Conservation (phyloP, 2,329 filamentous ascomycete species). For the Trichoderma pleuroti region DNA sequence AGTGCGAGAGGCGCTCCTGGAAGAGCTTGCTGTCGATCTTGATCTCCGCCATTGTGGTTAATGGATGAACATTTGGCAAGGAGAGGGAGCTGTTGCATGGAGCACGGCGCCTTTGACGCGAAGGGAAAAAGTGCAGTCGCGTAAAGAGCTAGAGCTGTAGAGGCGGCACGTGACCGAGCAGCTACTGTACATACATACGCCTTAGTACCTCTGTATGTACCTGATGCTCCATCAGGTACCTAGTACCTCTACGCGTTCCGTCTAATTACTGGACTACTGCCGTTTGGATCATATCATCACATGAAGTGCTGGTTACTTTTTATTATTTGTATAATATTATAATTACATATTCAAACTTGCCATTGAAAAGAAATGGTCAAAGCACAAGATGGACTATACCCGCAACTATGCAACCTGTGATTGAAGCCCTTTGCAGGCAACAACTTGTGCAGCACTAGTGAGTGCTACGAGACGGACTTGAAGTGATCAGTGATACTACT, state of each 20-base stretch:
- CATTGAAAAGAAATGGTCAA: neutral
- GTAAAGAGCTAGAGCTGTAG: conserved; percentile 34
- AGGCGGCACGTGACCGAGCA: conserved; percentile 4
- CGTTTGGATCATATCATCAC: neutral
- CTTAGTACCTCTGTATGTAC: neutral
- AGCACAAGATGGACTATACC: neutral
- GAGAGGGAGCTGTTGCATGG: conserved; percentile 27
- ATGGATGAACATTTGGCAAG: conserved; percentile 29
- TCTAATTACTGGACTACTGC: neutral
- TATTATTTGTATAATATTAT: no score
- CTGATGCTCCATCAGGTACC: neutral
- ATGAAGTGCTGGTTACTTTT: neutral
- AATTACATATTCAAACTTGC: no score
- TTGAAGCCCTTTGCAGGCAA: neutral
- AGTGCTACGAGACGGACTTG: neutral
- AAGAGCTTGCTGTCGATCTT: conserved; percentile 93
- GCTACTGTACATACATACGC: neutral
- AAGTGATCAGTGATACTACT: neutral
- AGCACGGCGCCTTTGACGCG: conserved; percentile 31
- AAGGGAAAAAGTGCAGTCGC: conserved; percentile 40
- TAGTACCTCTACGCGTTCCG: no score
- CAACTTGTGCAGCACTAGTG: neutral
- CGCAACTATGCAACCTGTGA: neutral
- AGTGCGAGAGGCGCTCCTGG: conserved; percentile 84
- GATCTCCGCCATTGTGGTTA: conserved; percentile 68